Conservation (phyloP, 805 yeast genomes). For the Blastobotrys terrestris region DNA sequence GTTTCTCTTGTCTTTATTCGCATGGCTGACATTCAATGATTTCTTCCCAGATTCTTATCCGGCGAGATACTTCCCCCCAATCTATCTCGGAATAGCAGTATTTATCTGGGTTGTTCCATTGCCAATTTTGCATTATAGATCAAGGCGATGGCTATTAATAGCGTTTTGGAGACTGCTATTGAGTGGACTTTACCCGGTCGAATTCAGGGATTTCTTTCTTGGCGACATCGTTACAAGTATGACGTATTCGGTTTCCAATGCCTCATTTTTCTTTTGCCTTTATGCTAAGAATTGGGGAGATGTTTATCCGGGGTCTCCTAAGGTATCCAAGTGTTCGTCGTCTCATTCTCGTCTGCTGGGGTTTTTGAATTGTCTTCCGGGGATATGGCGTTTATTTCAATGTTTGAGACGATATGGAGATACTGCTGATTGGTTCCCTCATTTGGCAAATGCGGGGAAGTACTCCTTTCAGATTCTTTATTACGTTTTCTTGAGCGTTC, state of each 20-base stretch:
- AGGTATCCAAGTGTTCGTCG: conserved; percentile 59
- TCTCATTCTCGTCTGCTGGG: conserved; percentile 73
- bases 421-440: conserved; percentile 95
- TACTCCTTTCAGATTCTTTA: conserved; percentile 62
- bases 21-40: conserved; percentile 70
- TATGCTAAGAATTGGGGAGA: conserved; percentile 66
- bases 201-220: conserved; percentile 85
- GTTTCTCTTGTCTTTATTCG: conserved; percentile 51
- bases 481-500: conserved; percentile 67
- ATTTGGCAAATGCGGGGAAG: conserved; percentile 80
- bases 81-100: conserved; percentile 53
- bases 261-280: conserved; percentile 79
- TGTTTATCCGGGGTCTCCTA: conserved; percentile 23
- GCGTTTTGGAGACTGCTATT: conserved; percentile 66
- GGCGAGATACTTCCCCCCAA: conserved; percentile 74
- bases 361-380: conserved; percentile 75
- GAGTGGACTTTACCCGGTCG: conserved; percentile 91
- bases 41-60: conserved; percentile 57
- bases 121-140: conserved; percentile 45
- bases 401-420: conserved; percentile 88
- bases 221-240: conserved; percentile 89
- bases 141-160: conserved; percentile 72
- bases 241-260: conserved; percentile 80
- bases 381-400: conserved; percentile 85
- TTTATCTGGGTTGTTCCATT: conserved; percentile 56